A percentile compares a stretch with the other conserved stretches of the same genome.
Evolutionary conservation across 2,329 filamentous ascomycete genomes (phyloP).

Genomic region (Elsinoe perseae): DNA sequence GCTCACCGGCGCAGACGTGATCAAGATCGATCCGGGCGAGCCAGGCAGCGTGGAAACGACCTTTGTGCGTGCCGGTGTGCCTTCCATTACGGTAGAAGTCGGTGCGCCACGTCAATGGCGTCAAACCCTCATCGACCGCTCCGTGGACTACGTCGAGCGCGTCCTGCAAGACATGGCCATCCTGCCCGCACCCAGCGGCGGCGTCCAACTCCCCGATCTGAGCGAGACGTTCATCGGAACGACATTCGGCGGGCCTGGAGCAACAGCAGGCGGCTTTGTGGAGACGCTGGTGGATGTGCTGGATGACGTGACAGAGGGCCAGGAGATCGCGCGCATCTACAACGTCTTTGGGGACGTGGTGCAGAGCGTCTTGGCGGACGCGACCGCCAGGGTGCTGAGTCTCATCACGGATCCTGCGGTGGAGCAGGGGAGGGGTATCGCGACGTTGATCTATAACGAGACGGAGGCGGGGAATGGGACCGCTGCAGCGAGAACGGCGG

Average conservation of each 20-base stretch:
- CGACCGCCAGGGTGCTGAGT: slow-evolving; percentile 4
- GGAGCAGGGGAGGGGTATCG: slow-evolving; percentile 10
- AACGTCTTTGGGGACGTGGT: slow-evolving; percentile 8
- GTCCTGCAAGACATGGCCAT: slow-evolving; percentile 27
- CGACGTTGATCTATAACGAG: slow-evolving; percentile 3
- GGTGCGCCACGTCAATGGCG: slow-evolving; percentile 35
- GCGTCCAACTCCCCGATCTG: background rate
- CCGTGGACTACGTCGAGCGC: slow-evolving; percentile 27
- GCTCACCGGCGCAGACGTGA: slow-evolving; percentile 33
- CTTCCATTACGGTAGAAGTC: slow-evolving; percentile 35
- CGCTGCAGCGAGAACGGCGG: background rate
- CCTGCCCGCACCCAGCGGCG: background rate
- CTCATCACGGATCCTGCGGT: slow-evolving; percentile 5
- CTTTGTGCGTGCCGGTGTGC: slow-evolving; percentile 30
- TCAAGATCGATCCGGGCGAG: slow-evolving; percentile 35
- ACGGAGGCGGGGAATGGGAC: background rate
- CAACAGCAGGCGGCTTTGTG: slow-evolving; percentile 4
- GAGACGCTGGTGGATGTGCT: slow-evolving; percentile 12
- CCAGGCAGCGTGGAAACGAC: slow-evolving; percentile 35
- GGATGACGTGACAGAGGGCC: slow-evolving; percentile 4
- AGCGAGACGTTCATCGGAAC: slow-evolving; percentile 5
- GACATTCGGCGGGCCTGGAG: background rate
- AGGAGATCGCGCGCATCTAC: slow-evolving; percentile 7
- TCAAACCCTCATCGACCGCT: slow-evolving; percentile 29
- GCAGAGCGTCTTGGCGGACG: slow-evolving; percentile 5